Evolutionary conservation across 2,329 filamentous ascomycete genomes (phyloP), one percentile per base, ranked within the genome.

Genomic region (Ilyonectria destructans): DNA sequence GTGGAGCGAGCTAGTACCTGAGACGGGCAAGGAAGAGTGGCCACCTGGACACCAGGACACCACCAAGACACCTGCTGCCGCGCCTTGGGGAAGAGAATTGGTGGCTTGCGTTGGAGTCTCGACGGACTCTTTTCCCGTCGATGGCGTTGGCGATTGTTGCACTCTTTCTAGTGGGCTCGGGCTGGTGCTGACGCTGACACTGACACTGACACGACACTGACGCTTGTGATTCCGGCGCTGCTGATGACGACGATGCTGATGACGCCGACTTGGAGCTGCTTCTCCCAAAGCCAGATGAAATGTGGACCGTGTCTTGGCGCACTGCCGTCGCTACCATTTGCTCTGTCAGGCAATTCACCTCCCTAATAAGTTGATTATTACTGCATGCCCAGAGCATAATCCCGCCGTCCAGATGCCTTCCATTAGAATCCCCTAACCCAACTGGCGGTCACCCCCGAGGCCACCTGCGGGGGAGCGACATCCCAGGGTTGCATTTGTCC

Each of bases 1-100:
- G 62, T 54, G 62, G 62, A 55, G 62, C 52, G 62, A 55, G 62
- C 52, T 57, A 49, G 52, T 63, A 57, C 60, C 52, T 63, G 60
- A 57, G 60, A 63, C 52, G n/a, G 55, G 23, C 13, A 13, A 33
- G 31, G 43, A 19, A 17, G 33, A 35, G 43, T 35, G 45, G 37
- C 35, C 51, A 54, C 9, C 29, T 54, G 49, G 49, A 15, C 40
- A 43, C 40, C 15, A n/a, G 17, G 40, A 43, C 29, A 23, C 19
- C 12, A 26, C 4, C 26, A 26, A 26, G 49, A 33, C 9, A 3
- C 8, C 31, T 33, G 31, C 26, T 33, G 31, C 8, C 12, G 31
- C 3, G 31, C 31, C 9, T 33, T 33, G 31, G 31, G 31, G 31
- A 8, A 12, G 31, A 33, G 31, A 12, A 9, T 8, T 33, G 31